Evolutionary conservation across 2,329 filamentous ascomycete species (phyloP).

Genomic region (Colletotrichum cordylinicola): DNA sequence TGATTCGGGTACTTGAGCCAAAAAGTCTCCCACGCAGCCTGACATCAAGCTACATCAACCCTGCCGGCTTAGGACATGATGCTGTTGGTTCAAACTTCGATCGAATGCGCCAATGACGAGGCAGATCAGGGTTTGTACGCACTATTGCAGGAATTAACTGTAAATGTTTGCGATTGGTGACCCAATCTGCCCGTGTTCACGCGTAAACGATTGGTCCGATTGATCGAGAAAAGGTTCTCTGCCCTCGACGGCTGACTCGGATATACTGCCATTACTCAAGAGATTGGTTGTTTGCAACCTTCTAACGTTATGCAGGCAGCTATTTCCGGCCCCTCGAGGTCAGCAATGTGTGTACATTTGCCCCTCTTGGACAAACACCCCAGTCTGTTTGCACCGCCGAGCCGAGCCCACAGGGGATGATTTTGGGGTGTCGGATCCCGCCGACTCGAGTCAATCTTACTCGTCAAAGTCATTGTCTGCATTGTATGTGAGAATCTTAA

Average conservation of each 20-base stretch:
- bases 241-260: neutral
- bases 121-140: neutral
- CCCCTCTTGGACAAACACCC: neutral
- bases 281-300: neutral
- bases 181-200: neutral
- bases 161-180: neutral
- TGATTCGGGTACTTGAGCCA: neutral
- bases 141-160: neutral
- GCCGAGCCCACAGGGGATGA: neutral
- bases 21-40: neutral
- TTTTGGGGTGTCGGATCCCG: neutral
- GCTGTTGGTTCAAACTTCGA: neutral
- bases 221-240: neutral
- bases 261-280: neutral
- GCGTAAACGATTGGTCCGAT: rapidly evolving
- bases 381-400: neutral
- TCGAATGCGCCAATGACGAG: neutral
- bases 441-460: neutral
- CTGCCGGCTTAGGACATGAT: neutral
- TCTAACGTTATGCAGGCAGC: neutral
- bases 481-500: neutral
- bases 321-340: neutral
- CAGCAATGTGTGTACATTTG: neutral
- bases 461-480: neutral
- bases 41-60: neutral